Percentiles rank a stretch among this genome's conserved stretches.
Conservation (phyloP, 768 basidiomycete species). For the Dendrothele bispora region DNA sequence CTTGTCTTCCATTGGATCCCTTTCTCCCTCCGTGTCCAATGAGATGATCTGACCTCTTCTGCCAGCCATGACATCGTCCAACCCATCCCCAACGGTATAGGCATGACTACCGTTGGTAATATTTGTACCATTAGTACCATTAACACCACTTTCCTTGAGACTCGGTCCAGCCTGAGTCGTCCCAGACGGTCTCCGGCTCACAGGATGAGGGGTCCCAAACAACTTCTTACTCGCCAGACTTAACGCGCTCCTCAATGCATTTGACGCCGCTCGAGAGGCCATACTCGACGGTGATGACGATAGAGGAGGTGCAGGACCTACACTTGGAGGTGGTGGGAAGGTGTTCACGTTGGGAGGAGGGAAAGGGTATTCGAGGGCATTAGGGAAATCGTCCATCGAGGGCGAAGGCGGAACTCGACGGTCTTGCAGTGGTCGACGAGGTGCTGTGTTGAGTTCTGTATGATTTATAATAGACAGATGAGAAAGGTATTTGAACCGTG, state of each 20-base stretch:
- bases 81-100: no score
- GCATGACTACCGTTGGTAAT: no score
- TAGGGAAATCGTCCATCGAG: constrained; percentile 42
- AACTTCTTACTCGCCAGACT: constrained; percentile 80
- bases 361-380: constrained; percentile 36
- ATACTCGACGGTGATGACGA: constrained; percentile 66
- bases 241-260: constrained; percentile 78
- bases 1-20: constrained; percentile 79
- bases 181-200: no score
- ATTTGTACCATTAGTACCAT: no score
- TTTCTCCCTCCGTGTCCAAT: constrained; percentile 41
- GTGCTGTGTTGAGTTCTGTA: constrained; percentile 64
- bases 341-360: constrained; percentile 35
- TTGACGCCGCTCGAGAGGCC: constrained; percentile 64
- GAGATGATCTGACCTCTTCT: constrained; percentile 59
- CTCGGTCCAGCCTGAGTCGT: no score
- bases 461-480: background rate
- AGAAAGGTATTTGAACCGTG: background rate
- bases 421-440: constrained; percentile 60
- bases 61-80: no score
- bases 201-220: constrained; percentile 55
- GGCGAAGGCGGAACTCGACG: constrained; percentile 50
- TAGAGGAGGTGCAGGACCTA: constrained; percentile 49
- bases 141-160: no score
- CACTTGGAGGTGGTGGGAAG: constrained; percentile 69